Base-by-base conservation (phyloP, 2,329 filamentous ascomycete species). In the Colletotrichum melonis region DNA sequence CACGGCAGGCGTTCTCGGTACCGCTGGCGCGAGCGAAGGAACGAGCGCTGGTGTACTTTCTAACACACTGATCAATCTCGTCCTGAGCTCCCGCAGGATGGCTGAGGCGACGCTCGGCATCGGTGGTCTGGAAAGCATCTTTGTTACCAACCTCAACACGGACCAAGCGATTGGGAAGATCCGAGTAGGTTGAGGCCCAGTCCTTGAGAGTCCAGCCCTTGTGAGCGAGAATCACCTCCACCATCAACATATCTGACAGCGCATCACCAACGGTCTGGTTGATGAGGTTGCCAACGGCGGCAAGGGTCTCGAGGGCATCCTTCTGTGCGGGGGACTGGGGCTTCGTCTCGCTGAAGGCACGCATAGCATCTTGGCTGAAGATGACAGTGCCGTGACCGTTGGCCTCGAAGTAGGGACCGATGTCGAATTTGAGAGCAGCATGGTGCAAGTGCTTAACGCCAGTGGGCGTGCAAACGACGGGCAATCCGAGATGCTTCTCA, bases 261-360 rank as follows among this genome's bases (percentile, higher is more conserved):
- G 97, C 97, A 81, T 99, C 97, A 66, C 97, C 97, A 59, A 98
- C 96, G 1, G 97, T 97, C 86, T 99, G 97, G 88, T 99, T 99
- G 87, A 99, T 97, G 75, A 99, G 89, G 78, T 98, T 94, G 63
- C 93, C 93, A 67, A 97, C 89, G 12, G 95, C 95, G 66, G 90
- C 89, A 1, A 99, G 92, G 9, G 92, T 95, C 68, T 97, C 94
- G 16, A 98, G 90, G 2, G 96, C 94, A 78, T 95, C 93, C 81
- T 96, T 94, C 83, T 98, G 95, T 7, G 94, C 96, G 0, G 97
- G 96, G 0, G 95, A 97, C 82, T 97, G 93, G 6, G 97, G 95
- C 80, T 95, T 90, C 74, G 93, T 93, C 78, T 91, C 93, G 77
- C 88, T 89, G 85, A 99, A 97, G 62, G 90, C 89, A 77, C 93